Base-by-base conservation (phyloP, 2,329 filamentous ascomycete species). In the Aspergillus sp. region DNA sequence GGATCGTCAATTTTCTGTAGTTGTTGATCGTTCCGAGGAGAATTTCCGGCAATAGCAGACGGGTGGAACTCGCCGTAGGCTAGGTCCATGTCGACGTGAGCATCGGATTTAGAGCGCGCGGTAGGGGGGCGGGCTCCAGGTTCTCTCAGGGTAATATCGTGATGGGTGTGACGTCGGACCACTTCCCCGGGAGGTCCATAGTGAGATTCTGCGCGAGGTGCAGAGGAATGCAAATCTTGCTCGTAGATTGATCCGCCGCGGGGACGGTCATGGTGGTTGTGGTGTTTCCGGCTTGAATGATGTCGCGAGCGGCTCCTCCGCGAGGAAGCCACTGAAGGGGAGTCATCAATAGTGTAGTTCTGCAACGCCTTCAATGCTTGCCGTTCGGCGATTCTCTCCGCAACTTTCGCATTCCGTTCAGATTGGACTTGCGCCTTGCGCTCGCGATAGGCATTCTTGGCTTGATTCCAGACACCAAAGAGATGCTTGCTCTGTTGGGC, bases 391-490 rank as follows among this genome's bases (percentile, higher is more conserved):
- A 80, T 69, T 62, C 82, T 80, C 40, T 87, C 83, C 51, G 82
- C 79, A 41, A 80, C 69, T 61, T 82, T 81, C 40, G 79, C 79
- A 68, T 88, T 86, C 67, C 86, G 84, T 64, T 90, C 86, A 19
- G 88, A 86, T 72, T 86, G 87, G 66, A 96, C 83, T 65, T 92
- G 86, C 6, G 90, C 89, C 74, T 96, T 96, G 70, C 90, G 90
- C 70, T 96, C 91, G 57, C 88, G 84, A 76, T 98, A 98, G 58
- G 90, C 90, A 54, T 88, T 86, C 72, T 91, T 91, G 62, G 93
- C 93, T 72, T 97, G 92, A 73, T 91, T 96, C 82, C 96, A 96
- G 70, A 97, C 89, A 71, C 87, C 88, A 70, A 96, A 85, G 23
- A 98, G 81, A 67, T 96, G 90, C 77, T 96, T 96, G 70, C 91